Base-by-base conservation (phyloP, 1,139 yeast genomes). In the Debaryomycetaceae sp. region DNA sequence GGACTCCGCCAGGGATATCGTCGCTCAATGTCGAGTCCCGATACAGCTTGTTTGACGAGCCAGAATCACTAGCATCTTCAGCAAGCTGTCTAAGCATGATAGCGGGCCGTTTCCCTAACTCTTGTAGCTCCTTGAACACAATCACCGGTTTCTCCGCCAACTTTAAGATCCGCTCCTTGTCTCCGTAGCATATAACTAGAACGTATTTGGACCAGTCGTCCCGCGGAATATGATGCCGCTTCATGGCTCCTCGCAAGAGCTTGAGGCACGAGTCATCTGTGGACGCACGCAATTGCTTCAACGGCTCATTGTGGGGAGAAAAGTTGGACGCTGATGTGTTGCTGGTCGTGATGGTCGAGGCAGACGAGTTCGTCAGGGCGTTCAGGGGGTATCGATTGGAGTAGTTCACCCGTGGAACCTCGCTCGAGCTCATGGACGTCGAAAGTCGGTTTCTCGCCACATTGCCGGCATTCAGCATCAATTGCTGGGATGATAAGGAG, bases 231-330 rank as follows among this genome's bases (percentile, higher is more conserved):
- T 77, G 79, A 55, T 87, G 94, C 38, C 93, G 69, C 40, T 77
- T 75, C 80, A 86, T 78, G 4, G 95, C 96, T 25, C 81, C 86
- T 43, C 85, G 95, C 29, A 90, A 58, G 16, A 90, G 80, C 52
- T 82, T 83, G 44, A 81, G 76, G 51, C 96, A 86, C 2, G 96
- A 86, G 46, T 87, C 97, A 35, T 87, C 95, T 15, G 86, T 77
- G 3, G 92, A 79, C 1, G 95, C 95, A 30, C 93, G 62, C 37
- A 87, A 59, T 41, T 85, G 93, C 44, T 85, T 83, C 42, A 86
- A 64, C 0, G 95, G 93, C 44, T 87, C 95, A 27, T 41, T 54
- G 4, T 34, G 30, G 19, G 34, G 29, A 23, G n/a, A n/a, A n/a
- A n/a, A n/a, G n/a, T n/a, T n/a, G n/a, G n/a, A n/a, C n/a, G n/a